Percentiles rank a stretch among this genome's conserved stretches.
Evolutionary conservation across 257 asterid species (phyloP).

Genomic region (Catharanthus roseus): DNA sequence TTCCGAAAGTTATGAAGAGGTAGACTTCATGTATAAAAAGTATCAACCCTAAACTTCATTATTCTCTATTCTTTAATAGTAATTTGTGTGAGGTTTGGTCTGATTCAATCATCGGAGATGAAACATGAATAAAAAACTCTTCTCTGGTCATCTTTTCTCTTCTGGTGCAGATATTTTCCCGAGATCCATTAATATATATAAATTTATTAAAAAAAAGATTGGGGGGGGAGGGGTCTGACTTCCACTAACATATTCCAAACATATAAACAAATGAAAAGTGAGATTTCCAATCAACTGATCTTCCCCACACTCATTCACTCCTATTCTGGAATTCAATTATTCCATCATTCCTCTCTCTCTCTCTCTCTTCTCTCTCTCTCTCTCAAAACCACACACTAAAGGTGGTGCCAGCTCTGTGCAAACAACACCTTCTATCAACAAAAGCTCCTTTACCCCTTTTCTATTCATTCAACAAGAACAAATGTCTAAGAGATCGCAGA

Average conservation of each 20-base stretch:
- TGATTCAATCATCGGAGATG: too few relatives aligned
- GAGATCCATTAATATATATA: too few relatives aligned
- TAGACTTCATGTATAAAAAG: too few relatives aligned
- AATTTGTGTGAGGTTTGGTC: too few relatives aligned
- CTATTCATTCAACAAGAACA: constrained; percentile 20
- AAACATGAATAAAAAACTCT: too few relatives aligned
- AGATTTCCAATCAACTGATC: constrained; percentile 58
- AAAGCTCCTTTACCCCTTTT: constrained; percentile 45
- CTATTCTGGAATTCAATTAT: constrained; percentile 53
- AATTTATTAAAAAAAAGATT: too few relatives aligned
- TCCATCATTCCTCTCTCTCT: constrained; percentile 21
- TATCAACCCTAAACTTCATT: too few relatives aligned
- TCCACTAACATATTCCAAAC: constrained; percentile 77
- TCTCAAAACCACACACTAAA: constrained; percentile 17
- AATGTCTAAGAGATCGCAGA: too few relatives aligned
- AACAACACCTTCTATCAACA: constrained; percentile 28
- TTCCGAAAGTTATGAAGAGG: too few relatives aligned
- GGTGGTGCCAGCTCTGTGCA: constrained; percentile 45
- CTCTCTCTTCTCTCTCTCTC: constrained; percentile 13
- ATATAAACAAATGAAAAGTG: constrained; percentile 58
- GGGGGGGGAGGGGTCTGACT: constrained; percentile 40
- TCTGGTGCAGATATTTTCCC: too few relatives aligned
- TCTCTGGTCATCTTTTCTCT: too few relatives aligned
- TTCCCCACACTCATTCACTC: constrained; percentile 43
- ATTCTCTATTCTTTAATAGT: too few relatives aligned